Base-by-base conservation (phyloP, 257 asterid species). In the Rubia yunnanensis region DNA sequence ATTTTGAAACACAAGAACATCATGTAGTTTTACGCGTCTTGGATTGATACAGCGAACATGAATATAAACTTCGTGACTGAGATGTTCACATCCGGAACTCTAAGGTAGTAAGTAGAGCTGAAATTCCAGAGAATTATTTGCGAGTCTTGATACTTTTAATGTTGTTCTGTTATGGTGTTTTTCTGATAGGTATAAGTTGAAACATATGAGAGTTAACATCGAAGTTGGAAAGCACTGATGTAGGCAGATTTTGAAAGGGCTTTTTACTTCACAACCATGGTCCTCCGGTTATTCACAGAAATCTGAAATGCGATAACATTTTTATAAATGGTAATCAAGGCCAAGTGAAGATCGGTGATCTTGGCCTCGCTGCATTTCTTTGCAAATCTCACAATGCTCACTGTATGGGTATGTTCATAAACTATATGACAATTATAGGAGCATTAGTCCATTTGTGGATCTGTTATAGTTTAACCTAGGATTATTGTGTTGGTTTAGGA, bases 1-100 rank as follows among this genome's bases (percentile, higher is more conserved):
- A 92, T 92, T 9, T 71, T 92, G 36, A 89, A 92, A 71, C 96
- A 92, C 80, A 79, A 63, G 69, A 89, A 89, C 68, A 92, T 92
- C 55, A 92, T 92, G 96, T 87, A 89, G 66, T 89, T 92, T 70
- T 92, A 85, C 60, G 80, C 96, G 62, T 92, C 96, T 65, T 92
- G 96, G 98, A 92, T 92, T 66, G 96, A 92, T 72, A 77, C 81
- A 55, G 78, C 85, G 8, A 92, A 92, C 68, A 76, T 95, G 80
- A 92, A 89, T 87, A 87, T 92, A 86, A 92, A 92, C 75, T 92
- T 92, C 73, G 98, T 92, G 35, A 92, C 98, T 0, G 98, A 92
- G 69, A 83, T 89, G 98, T 92, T 92, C 85, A 92, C 96, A 39
- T 92, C 98, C 72, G 98, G 98, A 22, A 92, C 98, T 60, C 89